These are phyloP conservation scores for Xylaria venustula DNA, from an alignment of 495 filamentous ascomycete species.

Conservation along the genomic window DNA sequence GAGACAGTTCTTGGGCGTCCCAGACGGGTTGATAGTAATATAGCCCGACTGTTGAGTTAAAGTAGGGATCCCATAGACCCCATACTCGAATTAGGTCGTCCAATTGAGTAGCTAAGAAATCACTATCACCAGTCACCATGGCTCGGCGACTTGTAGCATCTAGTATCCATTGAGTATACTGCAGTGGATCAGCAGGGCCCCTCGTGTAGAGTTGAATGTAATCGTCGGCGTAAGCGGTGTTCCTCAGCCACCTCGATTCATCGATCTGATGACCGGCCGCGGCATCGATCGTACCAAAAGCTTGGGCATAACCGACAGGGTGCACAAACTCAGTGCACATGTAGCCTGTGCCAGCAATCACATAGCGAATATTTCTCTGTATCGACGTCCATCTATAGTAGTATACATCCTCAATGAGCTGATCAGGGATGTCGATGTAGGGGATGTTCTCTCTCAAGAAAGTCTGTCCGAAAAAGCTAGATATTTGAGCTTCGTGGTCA, in stretches of 20 bases:
- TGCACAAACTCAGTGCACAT: slow-evolving; percentile 45
- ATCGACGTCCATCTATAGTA: slow-evolving; percentile 46
- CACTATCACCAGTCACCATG: slow-evolving; percentile 38
- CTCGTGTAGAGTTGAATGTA: slow-evolving; percentile 44
- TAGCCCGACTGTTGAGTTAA: slow-evolving; percentile 32
- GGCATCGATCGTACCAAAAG: slow-evolving; percentile 41
- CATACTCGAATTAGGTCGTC: slow-evolving; percentile 41
- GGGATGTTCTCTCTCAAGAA: slow-evolving; percentile 43
- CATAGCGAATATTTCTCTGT: slow-evolving; percentile 42
- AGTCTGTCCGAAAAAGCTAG: slow-evolving; percentile 29
- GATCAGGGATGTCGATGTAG: slow-evolving; percentile 48
- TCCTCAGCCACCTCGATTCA: slow-evolving; percentile 44
- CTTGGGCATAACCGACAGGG: slow-evolving; percentile 36
- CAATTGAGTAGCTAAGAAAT: slow-evolving; percentile 37
- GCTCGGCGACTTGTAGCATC: slow-evolving; percentile 38
- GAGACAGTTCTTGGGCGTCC: slow-evolving; percentile 46
- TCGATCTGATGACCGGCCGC: slow-evolving; percentile 47
- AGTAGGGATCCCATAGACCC: slow-evolving; percentile 39
- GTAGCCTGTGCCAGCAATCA: slow-evolving; percentile 40
- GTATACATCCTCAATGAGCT: slow-evolving; percentile 44
- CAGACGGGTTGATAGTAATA: slow-evolving; percentile 43
- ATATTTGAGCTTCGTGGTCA: slow-evolving; percentile 32
- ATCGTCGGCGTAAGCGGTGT: slow-evolving; percentile 39
- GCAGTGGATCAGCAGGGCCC: slow-evolving; percentile 39
- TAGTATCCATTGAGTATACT: slow-evolving; percentile 46